phyloP scores from a whole-genome alignment of 768 basidiomycete genomes.

The Arthromyces matolae region DNA sequence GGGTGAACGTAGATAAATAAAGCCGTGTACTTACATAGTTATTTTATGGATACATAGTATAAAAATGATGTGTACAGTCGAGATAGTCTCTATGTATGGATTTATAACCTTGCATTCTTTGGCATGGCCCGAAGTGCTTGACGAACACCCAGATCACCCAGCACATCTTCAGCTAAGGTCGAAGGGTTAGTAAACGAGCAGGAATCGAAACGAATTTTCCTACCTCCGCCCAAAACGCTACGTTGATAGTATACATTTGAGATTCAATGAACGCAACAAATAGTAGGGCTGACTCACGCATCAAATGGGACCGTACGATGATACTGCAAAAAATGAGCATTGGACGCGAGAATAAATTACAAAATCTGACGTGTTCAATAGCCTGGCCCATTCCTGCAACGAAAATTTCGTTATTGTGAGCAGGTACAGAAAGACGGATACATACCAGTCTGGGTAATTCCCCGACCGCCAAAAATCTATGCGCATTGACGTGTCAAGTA shows the following conservation, averaged over 20 bases:
- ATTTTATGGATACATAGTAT: background rate
- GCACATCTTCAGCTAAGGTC: constrained; percentile 63
- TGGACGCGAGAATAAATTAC: constrained; percentile 1
- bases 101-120: constrained; percentile 57
- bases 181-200: constrained; percentile 9
- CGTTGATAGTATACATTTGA: too few species aligned
- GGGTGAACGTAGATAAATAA: constrained; percentile 21
- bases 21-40: too few species aligned
- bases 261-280: too few species aligned
- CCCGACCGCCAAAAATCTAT: constrained; percentile 82
- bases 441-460: constrained; percentile 77
- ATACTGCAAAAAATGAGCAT: constrained; percentile 39
- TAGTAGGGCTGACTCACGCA: constrained; percentile 38
- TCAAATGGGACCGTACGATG: constrained; percentile 67
- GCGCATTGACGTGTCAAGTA: constrained; percentile 2
- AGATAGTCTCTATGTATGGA: too few species aligned
- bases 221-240: constrained; percentile 66
- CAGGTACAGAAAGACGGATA: background rate
- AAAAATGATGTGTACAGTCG: too few species aligned
- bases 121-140: constrained; percentile 79
- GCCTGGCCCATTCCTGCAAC: constrained; percentile 52
- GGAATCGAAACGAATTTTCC: constrained; percentile 4
- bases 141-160: constrained; percentile 78
- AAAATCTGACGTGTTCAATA: constrained; percentile 60
- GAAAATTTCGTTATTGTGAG: constrained; percentile 7